A percentile compares a stretch with the other conserved stretches of the same genome.
Evolutionary conservation across 345 rosid genomes (phyloP).

Genomic region (Kandelia obovata): DNA sequence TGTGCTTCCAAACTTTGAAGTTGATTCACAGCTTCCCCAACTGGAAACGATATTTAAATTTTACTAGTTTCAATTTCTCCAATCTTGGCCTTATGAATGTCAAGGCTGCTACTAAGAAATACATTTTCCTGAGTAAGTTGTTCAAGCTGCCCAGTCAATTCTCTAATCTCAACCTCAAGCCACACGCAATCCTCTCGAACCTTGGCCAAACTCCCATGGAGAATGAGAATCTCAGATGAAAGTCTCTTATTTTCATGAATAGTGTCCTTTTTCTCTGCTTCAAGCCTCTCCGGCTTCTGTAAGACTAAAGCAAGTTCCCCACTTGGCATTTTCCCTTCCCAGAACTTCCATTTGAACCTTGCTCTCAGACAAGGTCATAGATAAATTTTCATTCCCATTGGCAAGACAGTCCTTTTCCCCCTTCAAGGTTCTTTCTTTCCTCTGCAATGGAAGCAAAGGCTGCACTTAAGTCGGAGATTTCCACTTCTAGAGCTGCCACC

Average conservation of each 20-base stretch:
- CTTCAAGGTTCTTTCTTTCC: constrained; percentile 19
- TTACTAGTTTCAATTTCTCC: constrained; percentile 34
- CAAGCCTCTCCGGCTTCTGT: constrained; percentile 51
- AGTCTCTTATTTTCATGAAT: constrained; percentile 51
- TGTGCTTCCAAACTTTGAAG: constrained; percentile 22
- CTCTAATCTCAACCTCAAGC: constrained; percentile 46
- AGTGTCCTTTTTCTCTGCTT: constrained; percentile 47
- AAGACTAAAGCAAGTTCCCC: constrained; percentile 37
- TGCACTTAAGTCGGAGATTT: constrained; percentile 40
- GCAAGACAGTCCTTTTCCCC: constrained; percentile 35
- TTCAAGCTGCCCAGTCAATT: constrained; percentile 39
- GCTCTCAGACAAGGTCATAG: constrained; percentile 40
- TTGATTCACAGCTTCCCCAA: constrained; percentile 28
- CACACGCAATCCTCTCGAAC: constrained; percentile 35
- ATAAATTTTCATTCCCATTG: constrained; percentile 40
- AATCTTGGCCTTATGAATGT: constrained; percentile 34
- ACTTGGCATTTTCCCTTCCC: constrained; percentile 47
- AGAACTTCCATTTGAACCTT: constrained; percentile 44
- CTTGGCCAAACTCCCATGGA: constrained; percentile 46
- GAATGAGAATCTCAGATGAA: constrained; percentile 46
- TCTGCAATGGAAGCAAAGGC: constrained; percentile 25
- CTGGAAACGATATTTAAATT: constrained; percentile 18
- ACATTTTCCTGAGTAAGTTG: constrained; percentile 47
- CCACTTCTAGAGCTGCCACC: constrained; percentile 49
- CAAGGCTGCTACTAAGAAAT: constrained; percentile 40